Percentiles rank a stretch among this genome's conserved stretches.
These are phyloP conservation scores for Cajanus cajan DNA, from an alignment of 306 rosid genomes.

Conservation along the genomic window DNA sequence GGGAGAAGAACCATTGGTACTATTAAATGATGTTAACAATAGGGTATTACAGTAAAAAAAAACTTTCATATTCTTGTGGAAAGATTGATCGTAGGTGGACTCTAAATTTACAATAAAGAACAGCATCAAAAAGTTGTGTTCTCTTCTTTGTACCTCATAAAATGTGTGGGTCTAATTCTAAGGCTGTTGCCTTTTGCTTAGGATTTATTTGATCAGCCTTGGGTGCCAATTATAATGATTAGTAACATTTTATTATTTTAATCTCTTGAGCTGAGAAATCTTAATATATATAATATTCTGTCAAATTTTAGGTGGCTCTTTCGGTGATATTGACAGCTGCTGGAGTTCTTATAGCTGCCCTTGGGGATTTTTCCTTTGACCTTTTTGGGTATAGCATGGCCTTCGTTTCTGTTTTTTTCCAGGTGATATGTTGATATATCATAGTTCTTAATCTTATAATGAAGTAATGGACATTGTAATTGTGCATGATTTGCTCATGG, in stretches of 20 bases:
- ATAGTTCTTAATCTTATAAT: constrained; percentile 1
- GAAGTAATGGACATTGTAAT: neutral
- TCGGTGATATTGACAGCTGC: constrained; percentile 80
- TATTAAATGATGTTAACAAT: neutral
- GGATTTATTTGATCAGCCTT: constrained; percentile 12
- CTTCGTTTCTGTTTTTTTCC: constrained; percentile 87
- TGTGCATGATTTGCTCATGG: constrained; percentile 30
- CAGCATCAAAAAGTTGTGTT: neutral
- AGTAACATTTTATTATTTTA: neutral
- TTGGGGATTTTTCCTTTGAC: constrained; percentile 93
- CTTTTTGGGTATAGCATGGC: constrained; percentile 93
- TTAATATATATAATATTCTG: neutral
- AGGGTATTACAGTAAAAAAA: neutral
- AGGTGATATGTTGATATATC: constrained; percentile 46
- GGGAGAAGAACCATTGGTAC: neutral
- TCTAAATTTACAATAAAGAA: neutral
- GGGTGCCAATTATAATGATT: constrained; percentile 5
- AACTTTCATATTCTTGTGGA: neutral
- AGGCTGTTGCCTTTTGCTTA: neutral
- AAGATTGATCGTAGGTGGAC: constrained; percentile 1
- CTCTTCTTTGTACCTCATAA: constrained; percentile 10
- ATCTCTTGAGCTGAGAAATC: neutral
- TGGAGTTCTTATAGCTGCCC: constrained; percentile 87
- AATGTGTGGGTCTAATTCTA: neutral
- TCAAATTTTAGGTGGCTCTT: constrained; percentile 68